Percentiles rank a stretch among this genome's conserved stretches.
These are phyloP conservation scores for Penicillium sp. DNA, from an alignment of 2,329 filamentous ascomycete species.

Conservation along the genomic window DNA sequence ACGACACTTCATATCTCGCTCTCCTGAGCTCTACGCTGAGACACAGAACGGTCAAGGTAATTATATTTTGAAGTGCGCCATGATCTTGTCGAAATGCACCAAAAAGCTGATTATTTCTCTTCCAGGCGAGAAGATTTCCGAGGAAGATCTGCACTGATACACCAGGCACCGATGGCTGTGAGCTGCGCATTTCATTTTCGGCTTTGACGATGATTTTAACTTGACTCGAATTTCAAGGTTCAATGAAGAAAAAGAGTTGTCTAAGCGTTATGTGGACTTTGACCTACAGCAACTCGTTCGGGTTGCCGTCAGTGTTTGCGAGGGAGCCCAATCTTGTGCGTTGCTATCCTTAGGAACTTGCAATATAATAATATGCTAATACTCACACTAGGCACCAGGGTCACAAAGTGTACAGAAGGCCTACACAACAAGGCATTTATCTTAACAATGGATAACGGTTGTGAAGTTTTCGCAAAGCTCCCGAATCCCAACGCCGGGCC, in stretches of 20 bases:
- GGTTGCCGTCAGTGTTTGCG: conserved; percentile 25
- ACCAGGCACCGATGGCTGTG: conserved; percentile 23
- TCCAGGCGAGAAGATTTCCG: conserved; percentile 13
- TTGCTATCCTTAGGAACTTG: neutral
- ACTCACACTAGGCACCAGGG: conserved; percentile 23
- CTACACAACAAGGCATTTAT: conserved; percentile 39
- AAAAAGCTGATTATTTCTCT: too few relatives aligned
- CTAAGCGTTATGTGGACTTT: conserved; percentile 32
- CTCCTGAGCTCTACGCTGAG: neutral
- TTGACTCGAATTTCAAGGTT: conserved; percentile 20
- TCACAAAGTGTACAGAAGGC: conserved; percentile 35
- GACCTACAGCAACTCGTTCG: conserved; percentile 29
- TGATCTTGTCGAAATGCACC: neutral
- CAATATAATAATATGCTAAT: neutral
- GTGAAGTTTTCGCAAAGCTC: conserved; percentile 30
- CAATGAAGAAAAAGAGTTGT: conserved; percentile 31
- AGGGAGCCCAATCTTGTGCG: conserved; percentile 30
- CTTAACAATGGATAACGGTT: conserved; percentile 34
- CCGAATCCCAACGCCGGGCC: conserved; percentile 33
- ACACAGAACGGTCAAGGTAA: neutral
- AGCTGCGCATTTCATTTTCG: neutral
- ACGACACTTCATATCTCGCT: neutral
- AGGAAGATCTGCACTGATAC: conserved; percentile 22
- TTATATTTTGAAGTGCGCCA: neutral
- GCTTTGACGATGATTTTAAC: neutral